Evolutionary conservation across 2,329 filamentous ascomycete species (phyloP).

Genomic region (Phialocephala sp.): DNA sequence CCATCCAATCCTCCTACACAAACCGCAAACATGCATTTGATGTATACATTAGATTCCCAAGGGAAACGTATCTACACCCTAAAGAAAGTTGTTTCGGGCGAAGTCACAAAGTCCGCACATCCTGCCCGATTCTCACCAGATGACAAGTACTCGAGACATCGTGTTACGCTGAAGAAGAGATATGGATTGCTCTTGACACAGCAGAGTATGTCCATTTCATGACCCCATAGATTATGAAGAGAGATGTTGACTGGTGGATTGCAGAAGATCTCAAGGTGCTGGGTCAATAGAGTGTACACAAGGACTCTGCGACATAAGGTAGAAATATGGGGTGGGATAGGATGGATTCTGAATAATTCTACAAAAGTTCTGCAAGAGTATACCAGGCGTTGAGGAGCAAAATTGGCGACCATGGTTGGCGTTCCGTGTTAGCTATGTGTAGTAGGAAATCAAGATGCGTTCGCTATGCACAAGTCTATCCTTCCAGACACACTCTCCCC

Average conservation of each 20-base stretch:
- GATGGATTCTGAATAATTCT: background rate
- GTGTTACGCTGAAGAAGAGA: conserved; percentile 92
- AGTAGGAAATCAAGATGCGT: conserved; percentile 27
- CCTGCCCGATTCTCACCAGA: conserved; percentile 96
- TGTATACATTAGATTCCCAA: conserved; percentile 83
- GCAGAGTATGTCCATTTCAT: conserved; percentile 56
- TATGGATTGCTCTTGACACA: conserved; percentile 89
- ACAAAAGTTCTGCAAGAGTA: conserved; percentile 30
- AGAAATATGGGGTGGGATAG: background rate
- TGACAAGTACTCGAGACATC: conserved; percentile 97
- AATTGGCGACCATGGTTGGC: conserved; percentile 17
- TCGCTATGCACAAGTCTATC: conserved; percentile 25
- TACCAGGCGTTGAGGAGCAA: conserved; percentile 31
- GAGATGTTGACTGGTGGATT: conserved; percentile 19
- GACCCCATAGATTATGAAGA: background rate
- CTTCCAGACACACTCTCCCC: conserved; percentile 9
- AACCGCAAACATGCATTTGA: conserved; percentile 64
- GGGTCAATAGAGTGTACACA: conserved; percentile 45
- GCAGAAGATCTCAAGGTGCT: conserved; percentile 51
- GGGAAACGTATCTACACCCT: conserved; percentile 95
- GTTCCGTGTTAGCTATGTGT: conserved; percentile 19
- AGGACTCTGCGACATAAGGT: background rate
- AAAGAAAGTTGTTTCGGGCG: conserved; percentile 82
- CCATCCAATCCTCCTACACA: background rate
- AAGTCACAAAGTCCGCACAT: conserved; percentile 95